Evolutionary conservation across 352 stramenopile genomes (phyloP).

Genomic region (Phytophthora constricta): DNA sequence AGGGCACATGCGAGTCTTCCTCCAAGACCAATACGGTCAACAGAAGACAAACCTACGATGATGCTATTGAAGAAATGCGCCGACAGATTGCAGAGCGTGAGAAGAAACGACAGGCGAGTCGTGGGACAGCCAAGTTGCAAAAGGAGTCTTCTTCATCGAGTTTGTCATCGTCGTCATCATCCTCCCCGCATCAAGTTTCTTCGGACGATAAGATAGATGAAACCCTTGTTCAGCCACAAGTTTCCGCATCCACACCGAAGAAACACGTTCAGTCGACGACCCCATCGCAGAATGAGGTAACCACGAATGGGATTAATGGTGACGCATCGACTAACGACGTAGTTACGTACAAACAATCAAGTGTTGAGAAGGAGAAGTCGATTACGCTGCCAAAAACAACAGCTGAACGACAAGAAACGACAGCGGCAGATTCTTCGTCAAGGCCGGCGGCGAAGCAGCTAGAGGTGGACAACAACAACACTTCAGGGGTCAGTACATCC

Average conservation of each 20-base stretch:
- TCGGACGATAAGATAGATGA: constrained; percentile 14
- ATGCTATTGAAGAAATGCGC: constrained; percentile 63
- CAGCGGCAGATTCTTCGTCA: background rate
- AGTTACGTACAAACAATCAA: too few species aligned
- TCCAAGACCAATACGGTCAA: constrained; percentile 11
- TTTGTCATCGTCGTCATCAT: constrained; percentile 19
- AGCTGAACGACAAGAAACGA: background rate
- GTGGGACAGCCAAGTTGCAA: constrained; percentile 16
- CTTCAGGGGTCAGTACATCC: constrained; percentile 42
- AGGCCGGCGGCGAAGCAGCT: constrained; percentile 9
- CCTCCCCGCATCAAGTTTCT: constrained; percentile 7
- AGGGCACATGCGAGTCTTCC: background rate
- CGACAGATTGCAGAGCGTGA: constrained; percentile 65
- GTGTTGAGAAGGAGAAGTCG: constrained; percentile 9
- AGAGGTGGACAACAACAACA: constrained; percentile 15
- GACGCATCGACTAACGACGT: background rate
- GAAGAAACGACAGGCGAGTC: constrained; percentile 36
- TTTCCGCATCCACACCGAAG: background rate
- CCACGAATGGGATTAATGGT: background rate
- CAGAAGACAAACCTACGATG: constrained; percentile 14
- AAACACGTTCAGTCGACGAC: background rate
- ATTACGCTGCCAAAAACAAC: background rate
- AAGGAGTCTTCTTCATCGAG: constrained; percentile 26
- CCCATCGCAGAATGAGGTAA: background rate
- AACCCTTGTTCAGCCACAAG: constrained; percentile 4